Base-by-base conservation (phyloP, 1,284 basidiomycete genomes). In the Inonotus hispidus region DNA sequence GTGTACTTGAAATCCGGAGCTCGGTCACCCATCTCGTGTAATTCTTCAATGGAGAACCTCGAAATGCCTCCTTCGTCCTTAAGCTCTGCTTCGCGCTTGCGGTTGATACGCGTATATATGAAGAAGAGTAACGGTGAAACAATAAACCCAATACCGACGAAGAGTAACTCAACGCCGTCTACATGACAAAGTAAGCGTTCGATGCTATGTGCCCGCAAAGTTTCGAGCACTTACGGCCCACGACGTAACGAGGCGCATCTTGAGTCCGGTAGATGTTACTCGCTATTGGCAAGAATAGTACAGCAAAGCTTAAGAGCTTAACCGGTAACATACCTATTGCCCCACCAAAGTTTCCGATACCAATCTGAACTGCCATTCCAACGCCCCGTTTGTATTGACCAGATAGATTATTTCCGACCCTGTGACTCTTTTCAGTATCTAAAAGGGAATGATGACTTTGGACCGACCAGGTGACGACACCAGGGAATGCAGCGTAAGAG, bases 91-190 rank as follows among this genome's bases (percentile, higher is more conserved):
- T 73, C 73, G 39, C 77, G 71, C 55, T 67, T 59, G 35, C 56
- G 69, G 69, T 90, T 90, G 67, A 85, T 84, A 19, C 78, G 74
- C 39, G 59, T 76, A 67, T 89, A 88, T 1, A 73, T 61, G 5
- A 81, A 55, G 0, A 83, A 78, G 21, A 80, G 74, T 19, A 80
- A 68, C 0, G 83, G 81, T 0, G 83, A 68, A 50, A 68, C 67
- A 39, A 87, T 74, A 65, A 87, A 74, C 0, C 88, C 87, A 46
- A 89, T 81, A 2, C 78, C 80, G 32, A 87, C 76, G 62, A 89
- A 85, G 78, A 85, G 86, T 37, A 90, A 70, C 68, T 85, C 84
- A n/a, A 87, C 62, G 1, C 73, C 84, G 67, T 88, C 86, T 88
- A 61, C 45, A 60, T 11, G 29, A 50, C 29, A 59, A 52, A n/a